These are phyloP conservation scores for Lactarius hengduanensis DNA, from an alignment of 768 basidiomycete species.

Conservation along the genomic window DNA sequence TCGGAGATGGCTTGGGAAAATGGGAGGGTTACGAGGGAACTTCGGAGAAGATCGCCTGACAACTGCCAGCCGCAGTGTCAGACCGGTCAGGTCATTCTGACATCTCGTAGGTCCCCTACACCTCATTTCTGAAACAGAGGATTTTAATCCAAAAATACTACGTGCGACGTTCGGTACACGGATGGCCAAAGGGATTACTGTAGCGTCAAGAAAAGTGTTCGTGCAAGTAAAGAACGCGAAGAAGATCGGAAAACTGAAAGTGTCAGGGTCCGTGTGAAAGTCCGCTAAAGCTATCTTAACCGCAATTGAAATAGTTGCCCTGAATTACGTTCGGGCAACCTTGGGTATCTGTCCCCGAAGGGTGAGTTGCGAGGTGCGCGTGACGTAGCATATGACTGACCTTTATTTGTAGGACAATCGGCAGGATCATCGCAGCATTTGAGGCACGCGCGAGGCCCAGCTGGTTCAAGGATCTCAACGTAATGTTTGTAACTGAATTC, in stretches of 20 bases:
- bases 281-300: constrained; percentile 30
- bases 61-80: not conserved
- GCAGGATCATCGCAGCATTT: constrained; percentile 54
- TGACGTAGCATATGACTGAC: constrained; percentile 32
- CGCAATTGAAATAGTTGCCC: constrained; percentile 56
- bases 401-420: constrained; percentile 54
- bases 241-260: not conserved
- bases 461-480: constrained; percentile 57
- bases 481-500: constrained; percentile 52
- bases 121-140: too few relatives aligned
- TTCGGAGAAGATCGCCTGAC: too few relatives aligned
- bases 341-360: constrained; percentile 39
- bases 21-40: constrained; percentile 61
- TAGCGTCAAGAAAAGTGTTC: constrained; percentile 1
- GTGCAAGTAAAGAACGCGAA: not conserved
- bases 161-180: not conserved
- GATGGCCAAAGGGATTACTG: not conserved
- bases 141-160: not conserved
- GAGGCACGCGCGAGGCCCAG: constrained; percentile 52
- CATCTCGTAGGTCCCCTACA: too few relatives aligned
- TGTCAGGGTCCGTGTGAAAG: not conserved
- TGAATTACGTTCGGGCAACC: constrained; percentile 54
- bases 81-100: not conserved
- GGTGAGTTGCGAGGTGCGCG: not conserved
- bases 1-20: constrained; percentile 56